Evolutionary conservation across 2,329 filamentous ascomycete genomes (phyloP).

Genomic region (Aspergillus piperis): DNA sequence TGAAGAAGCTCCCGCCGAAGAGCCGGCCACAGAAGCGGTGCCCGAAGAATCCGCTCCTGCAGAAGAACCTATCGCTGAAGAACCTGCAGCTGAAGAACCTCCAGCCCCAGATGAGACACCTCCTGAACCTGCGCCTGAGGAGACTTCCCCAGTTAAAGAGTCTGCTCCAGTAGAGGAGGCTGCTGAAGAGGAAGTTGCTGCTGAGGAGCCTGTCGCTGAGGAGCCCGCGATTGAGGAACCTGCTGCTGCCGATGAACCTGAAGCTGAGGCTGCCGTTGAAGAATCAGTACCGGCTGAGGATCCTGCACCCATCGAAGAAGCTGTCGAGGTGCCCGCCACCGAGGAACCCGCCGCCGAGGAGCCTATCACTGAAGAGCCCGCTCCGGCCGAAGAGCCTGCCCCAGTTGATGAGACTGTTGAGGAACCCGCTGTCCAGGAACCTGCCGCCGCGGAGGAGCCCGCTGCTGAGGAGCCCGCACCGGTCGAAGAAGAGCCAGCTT

Average conservation of each 20-base stretch:
- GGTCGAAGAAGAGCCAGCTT: constrained; percentile 15
- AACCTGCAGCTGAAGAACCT: constrained; percentile 19
- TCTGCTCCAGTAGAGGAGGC: not conserved
- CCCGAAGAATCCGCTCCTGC: constrained; percentile 18
- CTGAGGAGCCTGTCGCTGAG: constrained; percentile 9
- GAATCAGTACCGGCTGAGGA: not conserved
- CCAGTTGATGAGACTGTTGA: constrained; percentile 15
- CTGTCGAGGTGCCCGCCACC: constrained; percentile 15
- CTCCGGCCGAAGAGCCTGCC: constrained; percentile 19
- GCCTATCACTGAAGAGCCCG: constrained; percentile 17
- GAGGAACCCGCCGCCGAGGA: constrained; percentile 15
- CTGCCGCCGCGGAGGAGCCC: not conserved
- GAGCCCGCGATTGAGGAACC: constrained; percentile 21
- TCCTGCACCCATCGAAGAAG: constrained; percentile 8
- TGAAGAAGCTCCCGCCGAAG: constrained; percentile 15
- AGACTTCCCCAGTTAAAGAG: constrained; percentile 18
- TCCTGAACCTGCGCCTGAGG: constrained; percentile 19
- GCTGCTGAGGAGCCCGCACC: constrained; percentile 13
- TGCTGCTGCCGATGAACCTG: constrained; percentile 10
- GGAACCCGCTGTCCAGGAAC: constrained; percentile 6
- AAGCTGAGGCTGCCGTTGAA: constrained; percentile 16
- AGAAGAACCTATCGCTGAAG: constrained; percentile 18
- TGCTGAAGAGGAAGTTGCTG: not conserved
- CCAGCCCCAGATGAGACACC: constrained; percentile 16
- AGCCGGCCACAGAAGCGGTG: constrained; percentile 15